phyloP scores from a whole-genome alignment of 2,329 filamentous ascomycete species.

The Cercospora berteroae region DNA sequence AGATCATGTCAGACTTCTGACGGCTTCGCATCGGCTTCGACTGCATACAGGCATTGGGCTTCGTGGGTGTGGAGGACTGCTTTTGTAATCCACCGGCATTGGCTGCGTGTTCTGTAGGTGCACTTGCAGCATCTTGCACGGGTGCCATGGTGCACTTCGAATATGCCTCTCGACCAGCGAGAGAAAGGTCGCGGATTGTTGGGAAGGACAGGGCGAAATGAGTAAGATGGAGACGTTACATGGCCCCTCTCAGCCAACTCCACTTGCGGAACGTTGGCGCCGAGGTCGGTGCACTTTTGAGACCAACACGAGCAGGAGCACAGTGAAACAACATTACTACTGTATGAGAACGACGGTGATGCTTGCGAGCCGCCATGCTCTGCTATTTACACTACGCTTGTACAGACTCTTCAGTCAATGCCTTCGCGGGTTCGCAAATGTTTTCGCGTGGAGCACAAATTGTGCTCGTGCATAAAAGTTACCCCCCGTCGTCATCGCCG shows the following conservation, averaged over 20 bases:
- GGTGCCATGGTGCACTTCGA: background rate
- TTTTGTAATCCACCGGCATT: background rate
- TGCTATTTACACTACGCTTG: background rate
- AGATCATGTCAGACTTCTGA: conserved; percentile 26
- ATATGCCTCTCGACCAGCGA: background rate
- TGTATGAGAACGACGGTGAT: background rate
- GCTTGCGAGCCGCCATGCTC: background rate
- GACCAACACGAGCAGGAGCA: background rate
- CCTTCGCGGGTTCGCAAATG: background rate
- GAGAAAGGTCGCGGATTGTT: background rate
- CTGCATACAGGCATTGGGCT: conserved; percentile 39
- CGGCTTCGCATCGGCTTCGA: conserved; percentile 1
- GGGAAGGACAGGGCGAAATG: background rate
- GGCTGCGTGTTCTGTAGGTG: conserved; percentile 19
- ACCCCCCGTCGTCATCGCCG: background rate
- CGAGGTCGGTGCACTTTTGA: background rate
- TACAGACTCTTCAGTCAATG: background rate
- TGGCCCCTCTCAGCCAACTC: background rate
- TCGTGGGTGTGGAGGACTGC: conserved; percentile 11
- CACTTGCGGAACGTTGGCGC: background rate
- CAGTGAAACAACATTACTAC: background rate
- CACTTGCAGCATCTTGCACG: background rate
- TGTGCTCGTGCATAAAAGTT: background rate
- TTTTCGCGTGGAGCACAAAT: background rate
- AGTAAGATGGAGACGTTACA: conserved; percentile 3